Percentiles rank a stretch among this genome's conserved stretches.
Conservation (phyloP, 257 asterid species). For the Przewalskia tangutica region DNA sequence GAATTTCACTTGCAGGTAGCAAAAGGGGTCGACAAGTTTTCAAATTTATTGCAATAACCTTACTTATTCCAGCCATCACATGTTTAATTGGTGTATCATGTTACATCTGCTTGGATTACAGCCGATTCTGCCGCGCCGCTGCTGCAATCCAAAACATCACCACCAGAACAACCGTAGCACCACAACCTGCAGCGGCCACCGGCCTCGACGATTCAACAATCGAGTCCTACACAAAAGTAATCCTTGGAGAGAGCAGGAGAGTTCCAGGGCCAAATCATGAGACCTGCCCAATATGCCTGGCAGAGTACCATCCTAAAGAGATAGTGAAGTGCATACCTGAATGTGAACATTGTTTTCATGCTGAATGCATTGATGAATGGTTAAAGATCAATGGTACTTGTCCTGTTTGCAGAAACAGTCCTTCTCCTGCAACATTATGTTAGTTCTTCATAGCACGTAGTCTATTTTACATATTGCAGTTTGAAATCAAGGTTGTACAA, state of each 20-base stretch:
- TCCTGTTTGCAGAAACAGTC: constrained; percentile 72
- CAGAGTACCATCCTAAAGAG: constrained; percentile 61
- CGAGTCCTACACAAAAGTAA: constrained; percentile 56
- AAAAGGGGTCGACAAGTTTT: neutral
- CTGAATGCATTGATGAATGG: constrained; percentile 81
- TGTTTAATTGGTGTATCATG: constrained; percentile 17
- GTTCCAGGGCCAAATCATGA: constrained; percentile 49
- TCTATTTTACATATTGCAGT: neutral
- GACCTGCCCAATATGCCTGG: constrained; percentile 66
- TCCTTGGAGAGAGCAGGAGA: constrained; percentile 61
- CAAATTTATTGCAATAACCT: constrained; percentile 15
- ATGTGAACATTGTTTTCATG: constrained; percentile 80
- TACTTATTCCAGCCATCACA: constrained; percentile 21
- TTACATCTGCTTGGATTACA: constrained; percentile 6
- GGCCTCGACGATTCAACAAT: constrained; percentile 70
- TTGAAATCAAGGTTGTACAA: neutral
- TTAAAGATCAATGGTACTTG: constrained; percentile 49
- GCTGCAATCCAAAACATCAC: constrained; percentile 8
- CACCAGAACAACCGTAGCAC: constrained; percentile 5
- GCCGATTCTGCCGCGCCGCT: neutral
- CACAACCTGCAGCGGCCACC: neutral
- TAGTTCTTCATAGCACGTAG: neutral
- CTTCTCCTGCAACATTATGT: constrained; percentile 17
- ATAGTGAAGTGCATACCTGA: constrained; percentile 47
- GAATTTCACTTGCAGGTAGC: constrained; percentile 9